Conservation (phyloP, 805 yeast species). For the Ogataea sp. region DNA sequence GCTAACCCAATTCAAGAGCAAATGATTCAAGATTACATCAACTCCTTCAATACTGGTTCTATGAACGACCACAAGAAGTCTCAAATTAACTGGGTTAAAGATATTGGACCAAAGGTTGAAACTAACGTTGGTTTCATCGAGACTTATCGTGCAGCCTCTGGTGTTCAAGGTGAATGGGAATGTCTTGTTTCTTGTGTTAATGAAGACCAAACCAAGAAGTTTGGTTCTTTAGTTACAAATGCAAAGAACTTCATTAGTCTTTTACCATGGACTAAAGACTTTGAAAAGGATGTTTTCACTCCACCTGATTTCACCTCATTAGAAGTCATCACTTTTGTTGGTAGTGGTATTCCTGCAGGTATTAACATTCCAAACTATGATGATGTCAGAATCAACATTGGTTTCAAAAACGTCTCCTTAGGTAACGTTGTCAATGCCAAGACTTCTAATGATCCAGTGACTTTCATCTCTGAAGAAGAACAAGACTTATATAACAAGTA, state of each 20-base stretch:
- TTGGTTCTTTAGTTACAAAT: slow-evolving; percentile 55
- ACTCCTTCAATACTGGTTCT: slow-evolving; percentile 72
- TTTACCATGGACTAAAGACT: slow-evolving; percentile 72
- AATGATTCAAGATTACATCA: slow-evolving; percentile 59
- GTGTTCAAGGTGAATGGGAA: slow-evolving; percentile 92
- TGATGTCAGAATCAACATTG: slow-evolving; percentile 74
- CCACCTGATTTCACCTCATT: slow-evolving; percentile 91
- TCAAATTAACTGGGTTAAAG: slow-evolving; percentile 83
- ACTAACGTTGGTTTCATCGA: slow-evolving; percentile 88
- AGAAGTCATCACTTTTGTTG: slow-evolving; percentile 84
- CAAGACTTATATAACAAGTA: slow-evolving; percentile 57
- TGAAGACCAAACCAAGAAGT: slow-evolving; percentile 77
- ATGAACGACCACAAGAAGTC: slow-evolving; percentile 80
- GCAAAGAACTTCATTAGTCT: slow-evolving; percentile 58
- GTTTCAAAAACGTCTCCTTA: slow-evolving; percentile 83
- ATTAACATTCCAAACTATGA: slow-evolving; percentile 91
- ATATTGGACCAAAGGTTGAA: slow-evolving; percentile 68
- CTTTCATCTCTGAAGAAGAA: slow-evolving; percentile 50
- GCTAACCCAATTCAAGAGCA: slow-evolving; percentile 67
- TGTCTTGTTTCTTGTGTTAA: slow-evolving; percentile 87
- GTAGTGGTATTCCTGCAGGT: slow-evolving; percentile 89
- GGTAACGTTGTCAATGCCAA: slow-evolving; percentile 80
- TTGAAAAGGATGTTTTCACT: slow-evolving; percentile 77
- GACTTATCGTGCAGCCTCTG: slow-evolving; percentile 88
- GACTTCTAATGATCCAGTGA: slow-evolving; percentile 58